Evolutionary conservation across 2,329 filamentous ascomycete genomes (phyloP).

Genomic region (Xylariaceae sp.): DNA sequence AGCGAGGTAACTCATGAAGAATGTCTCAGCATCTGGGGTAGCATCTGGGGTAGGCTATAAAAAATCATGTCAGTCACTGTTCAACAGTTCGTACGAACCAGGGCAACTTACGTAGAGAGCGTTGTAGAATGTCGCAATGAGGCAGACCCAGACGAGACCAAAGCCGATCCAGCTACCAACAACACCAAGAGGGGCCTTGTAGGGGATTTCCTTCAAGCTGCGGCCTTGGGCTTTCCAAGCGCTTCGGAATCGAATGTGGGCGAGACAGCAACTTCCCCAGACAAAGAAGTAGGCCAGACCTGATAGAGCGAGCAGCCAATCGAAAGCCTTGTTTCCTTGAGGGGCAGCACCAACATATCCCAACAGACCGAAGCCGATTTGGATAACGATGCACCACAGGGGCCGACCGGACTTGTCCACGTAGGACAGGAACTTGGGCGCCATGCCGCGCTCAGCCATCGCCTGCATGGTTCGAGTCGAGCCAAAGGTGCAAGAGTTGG

Average conservation of each 20-base stretch:
- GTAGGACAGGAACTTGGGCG: slow-evolving; percentile 53
- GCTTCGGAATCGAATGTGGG: slow-evolving; percentile 62
- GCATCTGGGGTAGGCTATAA: slow-evolving; percentile 30
- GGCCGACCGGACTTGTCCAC: slow-evolving; percentile 60
- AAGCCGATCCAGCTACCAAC: slow-evolving; percentile 67
- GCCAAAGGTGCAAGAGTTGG: slow-evolving; percentile 47
- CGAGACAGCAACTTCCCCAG: slow-evolving; percentile 65
- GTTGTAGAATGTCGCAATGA: slow-evolving; percentile 70
- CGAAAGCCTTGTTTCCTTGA: slow-evolving; percentile 46
- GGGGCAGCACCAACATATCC: slow-evolving; percentile 51
- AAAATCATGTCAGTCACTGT: slow-evolving; percentile 8
- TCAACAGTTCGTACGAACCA: neutral
- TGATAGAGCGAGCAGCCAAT: slow-evolving; percentile 66
- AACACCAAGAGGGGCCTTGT: slow-evolving; percentile 48
- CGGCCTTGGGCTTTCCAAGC: slow-evolving; percentile 58
- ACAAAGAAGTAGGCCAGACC: slow-evolving; percentile 72
- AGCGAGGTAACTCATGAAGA: slow-evolving; percentile 58
- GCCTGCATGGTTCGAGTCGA: slow-evolving; percentile 49
- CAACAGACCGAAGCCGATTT: slow-evolving; percentile 54
- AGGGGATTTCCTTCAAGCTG: slow-evolving; percentile 43
- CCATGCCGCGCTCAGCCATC: slow-evolving; percentile 45
- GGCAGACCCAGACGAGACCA: slow-evolving; percentile 59
- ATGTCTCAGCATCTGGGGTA: slow-evolving; percentile 38
- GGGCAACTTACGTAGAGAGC: slow-evolving; percentile 47
- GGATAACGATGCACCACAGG: slow-evolving; percentile 47